Percentiles rank a stretch among this genome's conserved stretches.
These are phyloP conservation scores for Barnettozyma sp. DNA, from an alignment of 805 yeast species.

Conservation along the genomic window DNA sequence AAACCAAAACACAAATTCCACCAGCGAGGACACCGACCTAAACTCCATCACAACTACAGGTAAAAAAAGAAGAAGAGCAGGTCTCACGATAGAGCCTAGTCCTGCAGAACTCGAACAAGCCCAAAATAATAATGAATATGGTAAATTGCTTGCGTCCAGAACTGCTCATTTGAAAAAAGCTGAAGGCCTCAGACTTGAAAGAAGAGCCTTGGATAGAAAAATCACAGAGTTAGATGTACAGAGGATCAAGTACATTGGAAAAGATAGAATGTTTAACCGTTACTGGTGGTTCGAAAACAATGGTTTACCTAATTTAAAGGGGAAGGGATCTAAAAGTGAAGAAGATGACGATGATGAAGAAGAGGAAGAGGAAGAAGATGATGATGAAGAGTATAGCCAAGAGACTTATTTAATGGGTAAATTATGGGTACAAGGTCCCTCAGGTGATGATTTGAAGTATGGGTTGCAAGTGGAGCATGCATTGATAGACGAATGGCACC, in stretches of 20 bases:
- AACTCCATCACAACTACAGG: constrained; percentile 1
- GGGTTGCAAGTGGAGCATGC: constrained; percentile 28
- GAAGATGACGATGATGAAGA: constrained; percentile 26
- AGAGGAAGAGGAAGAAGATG: constrained; percentile 38
- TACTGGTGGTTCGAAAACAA: constrained; percentile 95
- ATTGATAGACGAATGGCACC: constrained; percentile 25
- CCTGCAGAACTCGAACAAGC: constrained; percentile 33
- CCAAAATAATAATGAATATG: constrained; percentile 36
- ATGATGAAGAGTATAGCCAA: constrained; percentile 40
- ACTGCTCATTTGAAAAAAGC: constrained; percentile 31
- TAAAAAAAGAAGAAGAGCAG: constrained; percentile 27
- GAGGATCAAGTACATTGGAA: constrained; percentile 68
- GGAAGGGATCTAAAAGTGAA: constrained; percentile 23
- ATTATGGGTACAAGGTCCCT: constrained; percentile 89
- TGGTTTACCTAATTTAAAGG: constrained; percentile 58
- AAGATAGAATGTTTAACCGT: constrained; percentile 75
- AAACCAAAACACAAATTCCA: background rate
- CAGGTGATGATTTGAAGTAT: constrained; percentile 35
- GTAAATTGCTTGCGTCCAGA: constrained; percentile 38
- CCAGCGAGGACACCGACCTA: background rate
- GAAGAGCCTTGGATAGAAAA: constrained; percentile 49
- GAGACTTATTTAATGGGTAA: constrained; percentile 74
- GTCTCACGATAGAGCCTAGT: constrained; percentile 31
- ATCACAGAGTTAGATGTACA: constrained; percentile 70
- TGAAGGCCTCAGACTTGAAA: constrained; percentile 41